phyloP scores from a whole-genome alignment of 202 grass and related monocot species.

The Zizania palustris region DNA sequence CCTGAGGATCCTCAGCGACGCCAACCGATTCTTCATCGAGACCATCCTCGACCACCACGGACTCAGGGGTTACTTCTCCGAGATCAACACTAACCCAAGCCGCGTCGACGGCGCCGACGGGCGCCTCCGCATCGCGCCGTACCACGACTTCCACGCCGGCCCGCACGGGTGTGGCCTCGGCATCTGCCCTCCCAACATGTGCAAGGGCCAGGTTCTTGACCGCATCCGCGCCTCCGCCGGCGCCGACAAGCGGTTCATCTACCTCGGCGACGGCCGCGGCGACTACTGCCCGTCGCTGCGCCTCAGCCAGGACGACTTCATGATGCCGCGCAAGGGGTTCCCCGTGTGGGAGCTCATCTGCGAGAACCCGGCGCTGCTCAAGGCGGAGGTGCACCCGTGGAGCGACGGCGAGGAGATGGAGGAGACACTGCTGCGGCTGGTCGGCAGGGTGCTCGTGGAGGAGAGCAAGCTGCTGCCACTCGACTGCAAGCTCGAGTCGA shows the following conservation, averaged over 20 bases:
- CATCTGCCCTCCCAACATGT: conserved; percentile 86
- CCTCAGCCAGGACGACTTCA: conserved; percentile 47
- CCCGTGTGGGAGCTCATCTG: conserved; percentile 78
- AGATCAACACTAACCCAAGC: conserved; percentile 80
- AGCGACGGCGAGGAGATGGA: conserved; percentile 54
- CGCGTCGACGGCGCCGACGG: conserved; percentile 52
- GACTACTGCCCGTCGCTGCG: conserved; percentile 78
- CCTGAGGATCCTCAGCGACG: conserved; percentile 73
- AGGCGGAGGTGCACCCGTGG: conserved; percentile 69
- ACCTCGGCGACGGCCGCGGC: conserved; percentile 75
- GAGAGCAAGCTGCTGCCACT: conserved; percentile 5
- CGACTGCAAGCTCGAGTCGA: conserved; percentile 62
- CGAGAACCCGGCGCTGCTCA: conserved; percentile 47
- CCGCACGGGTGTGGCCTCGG: conserved; percentile 63
- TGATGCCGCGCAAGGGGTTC: conserved; percentile 63
- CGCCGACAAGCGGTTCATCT: conserved; percentile 51
- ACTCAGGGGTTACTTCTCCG: conserved; percentile 61
- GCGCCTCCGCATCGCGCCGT: conserved; percentile 62
- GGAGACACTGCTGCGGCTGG: conserved; percentile 52
- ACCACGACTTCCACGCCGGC: conserved; percentile 50
- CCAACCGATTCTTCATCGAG: conserved; percentile 82
- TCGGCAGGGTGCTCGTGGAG: conserved; percentile 46
- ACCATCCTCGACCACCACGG: conserved; percentile 72
- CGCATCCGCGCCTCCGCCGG: conserved; percentile 43
- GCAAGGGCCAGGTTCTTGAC: conserved; percentile 73